These are phyloP conservation scores for Colletotrichum phormii DNA, from an alignment of 2,329 filamentous ascomycete species.

Conservation along the genomic window DNA sequence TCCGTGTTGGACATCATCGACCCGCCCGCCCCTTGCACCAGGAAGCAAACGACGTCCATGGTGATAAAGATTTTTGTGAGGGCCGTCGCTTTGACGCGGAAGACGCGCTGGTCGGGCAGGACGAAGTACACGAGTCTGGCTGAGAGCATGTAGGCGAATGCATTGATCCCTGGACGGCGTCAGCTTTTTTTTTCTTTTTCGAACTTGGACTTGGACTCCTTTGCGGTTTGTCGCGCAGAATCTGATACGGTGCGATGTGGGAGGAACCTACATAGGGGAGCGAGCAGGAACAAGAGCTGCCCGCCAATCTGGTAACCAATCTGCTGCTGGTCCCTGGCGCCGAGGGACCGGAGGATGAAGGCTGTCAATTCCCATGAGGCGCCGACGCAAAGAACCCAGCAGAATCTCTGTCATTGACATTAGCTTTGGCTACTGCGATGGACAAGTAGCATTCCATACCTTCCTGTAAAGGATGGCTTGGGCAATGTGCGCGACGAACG, in stretches of 20 bases:
- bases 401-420: slow-evolving; percentile 41
- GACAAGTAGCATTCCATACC: slow-evolving; percentile 26
- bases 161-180: slow-evolving; percentile 51
- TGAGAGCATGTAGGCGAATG: slow-evolving; percentile 58
- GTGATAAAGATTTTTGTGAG: slow-evolving; percentile 60
- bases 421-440: not conserved
- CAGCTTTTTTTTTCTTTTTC: not conserved
- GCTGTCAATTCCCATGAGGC: slow-evolving; percentile 51
- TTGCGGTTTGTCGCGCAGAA: not conserved
- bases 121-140: slow-evolving; percentile 52
- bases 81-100: slow-evolving; percentile 48
- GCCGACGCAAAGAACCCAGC: slow-evolving; percentile 55
- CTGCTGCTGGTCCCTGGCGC: slow-evolving; percentile 52
- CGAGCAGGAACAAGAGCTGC: slow-evolving; percentile 53
- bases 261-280: slow-evolving; percentile 50
- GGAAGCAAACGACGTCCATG: slow-evolving; percentile 59
- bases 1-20: slow-evolving; percentile 47
- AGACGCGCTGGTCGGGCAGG: slow-evolving; percentile 51
- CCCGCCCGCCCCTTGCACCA: slow-evolving; percentile 56
- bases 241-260: too few species aligned
- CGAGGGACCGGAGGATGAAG: slow-evolving; percentile 51
- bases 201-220: not conserved
- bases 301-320: slow-evolving; percentile 45
- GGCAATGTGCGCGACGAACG: slow-evolving; percentile 42
- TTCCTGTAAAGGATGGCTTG: slow-evolving; percentile 47